These are phyloP conservation scores for Ophiostoma sp. DNA, from an alignment of 2,329 filamentous ascomycete genomes.

Conservation along the genomic window DNA sequence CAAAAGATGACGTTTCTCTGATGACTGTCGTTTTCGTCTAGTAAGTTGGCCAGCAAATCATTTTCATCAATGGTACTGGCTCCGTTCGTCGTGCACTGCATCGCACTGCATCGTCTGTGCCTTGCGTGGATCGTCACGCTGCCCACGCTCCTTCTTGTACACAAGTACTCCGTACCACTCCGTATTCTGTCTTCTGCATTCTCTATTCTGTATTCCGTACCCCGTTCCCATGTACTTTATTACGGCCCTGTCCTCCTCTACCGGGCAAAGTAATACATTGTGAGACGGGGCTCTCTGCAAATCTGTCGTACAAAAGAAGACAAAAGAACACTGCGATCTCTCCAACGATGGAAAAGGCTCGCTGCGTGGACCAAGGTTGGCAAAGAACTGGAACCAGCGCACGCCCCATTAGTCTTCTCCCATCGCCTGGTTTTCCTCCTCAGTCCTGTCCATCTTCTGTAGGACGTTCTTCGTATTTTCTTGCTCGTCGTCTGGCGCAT, in stretches of 20 bases:
- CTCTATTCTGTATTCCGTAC: not conserved
- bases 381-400: slow-evolving; percentile 12
- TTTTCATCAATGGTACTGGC: not conserved
- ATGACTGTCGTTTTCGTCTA: not conserved
- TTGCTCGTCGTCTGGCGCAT: not conserved
- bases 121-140: slow-evolving; percentile 12
- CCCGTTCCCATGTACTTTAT: not conserved
- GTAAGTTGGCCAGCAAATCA: not conserved
- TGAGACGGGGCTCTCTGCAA: not conserved
- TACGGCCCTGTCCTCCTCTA: not conserved
- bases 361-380: not conserved
- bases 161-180: not conserved
- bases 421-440: not conserved
- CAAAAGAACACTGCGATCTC: not conserved
- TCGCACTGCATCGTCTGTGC: slow-evolving; percentile 12
- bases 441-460: not conserved
- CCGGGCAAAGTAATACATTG: not conserved
- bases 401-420: not conserved
- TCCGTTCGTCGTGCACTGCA: slow-evolving; percentile 9
- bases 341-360: not conserved
- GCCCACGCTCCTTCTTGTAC: not conserved
- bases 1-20: not conserved
- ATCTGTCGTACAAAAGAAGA: not conserved
- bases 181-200: not conserved
- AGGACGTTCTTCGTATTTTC: not conserved